Percentiles rank a stretch among this genome's conserved stretches.
Evolutionary conservation across 176 grass and related monocot genomes (phyloP).

Genomic region (Phoenix dactylifera): DNA sequence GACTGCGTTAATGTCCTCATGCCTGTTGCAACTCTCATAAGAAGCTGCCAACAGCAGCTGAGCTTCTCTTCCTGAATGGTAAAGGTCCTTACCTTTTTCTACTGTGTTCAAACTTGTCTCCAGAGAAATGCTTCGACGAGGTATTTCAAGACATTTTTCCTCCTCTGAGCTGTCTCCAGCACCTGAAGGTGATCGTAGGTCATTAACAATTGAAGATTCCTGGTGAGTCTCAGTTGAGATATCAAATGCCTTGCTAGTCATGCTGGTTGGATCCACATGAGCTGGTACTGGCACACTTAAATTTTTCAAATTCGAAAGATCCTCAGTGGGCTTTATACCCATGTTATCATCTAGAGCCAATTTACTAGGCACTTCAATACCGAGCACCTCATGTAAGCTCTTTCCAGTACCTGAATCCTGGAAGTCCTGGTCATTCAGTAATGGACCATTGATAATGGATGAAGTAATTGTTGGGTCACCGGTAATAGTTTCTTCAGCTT

Average conservation of each 20-base stretch:
- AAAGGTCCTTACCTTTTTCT: too few relatives aligned
- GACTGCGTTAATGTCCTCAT: not conserved
- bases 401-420: conserved; percentile 2
- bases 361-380: not conserved
- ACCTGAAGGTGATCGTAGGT: conserved; percentile 21
- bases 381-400: not conserved
- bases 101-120: conserved; percentile 17
- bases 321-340: not conserved
- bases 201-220: conserved; percentile 1
- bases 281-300: not conserved
- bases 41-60: too few relatives aligned
- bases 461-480: not conserved
- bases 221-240: conserved; percentile 6
- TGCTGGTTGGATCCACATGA: not conserved
- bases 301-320: not conserved
- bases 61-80: too few relatives aligned
- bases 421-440: conserved; percentile 7
- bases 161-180: conserved; percentile 1
- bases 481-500: conserved; percentile 5
- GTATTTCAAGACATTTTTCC: conserved; percentile 21
- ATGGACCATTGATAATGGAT: conserved; percentile 10
- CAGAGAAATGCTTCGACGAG: conserved; percentile 11
- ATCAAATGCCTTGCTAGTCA: not conserved
- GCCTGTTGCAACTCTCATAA: not conserved
- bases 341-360: not conserved